Percentiles rank a stretch among this genome's conserved stretches.
Evolutionary conservation across 2,329 filamentous ascomycete species (phyloP).

Genomic region (Elsinoe australis): DNA sequence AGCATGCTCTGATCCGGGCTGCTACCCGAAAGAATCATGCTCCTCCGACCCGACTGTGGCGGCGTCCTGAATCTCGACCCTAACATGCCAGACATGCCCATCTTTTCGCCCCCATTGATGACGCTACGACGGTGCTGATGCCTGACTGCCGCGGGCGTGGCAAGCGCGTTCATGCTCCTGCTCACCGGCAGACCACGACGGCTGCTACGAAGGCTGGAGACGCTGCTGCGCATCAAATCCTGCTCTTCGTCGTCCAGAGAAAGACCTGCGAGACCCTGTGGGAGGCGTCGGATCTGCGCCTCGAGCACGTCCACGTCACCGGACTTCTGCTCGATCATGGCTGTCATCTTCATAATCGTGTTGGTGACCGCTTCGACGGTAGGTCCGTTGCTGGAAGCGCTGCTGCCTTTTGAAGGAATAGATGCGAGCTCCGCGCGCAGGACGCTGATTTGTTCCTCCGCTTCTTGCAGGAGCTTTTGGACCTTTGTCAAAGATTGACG

Average conservation of each 20-base stretch:
- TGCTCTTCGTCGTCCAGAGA: conserved; percentile 28
- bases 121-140: conserved; percentile 23
- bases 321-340: conserved; percentile 83
- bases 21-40: conserved; percentile 23
- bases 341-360: conserved; percentile 87
- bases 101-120: conserved; percentile 28
- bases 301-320: conserved; percentile 88
- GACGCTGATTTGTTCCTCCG: conserved; percentile 71
- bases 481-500: conserved; percentile 67
- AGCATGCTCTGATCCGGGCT: conserved; percentile 23
- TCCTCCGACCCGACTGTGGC: conserved; percentile 25
- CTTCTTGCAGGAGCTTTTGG: conserved; percentile 64
- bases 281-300: conserved; percentile 68
- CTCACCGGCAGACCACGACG: conserved; percentile 24
- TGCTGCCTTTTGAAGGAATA: conserved; percentile 37
- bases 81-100: conserved; percentile 33
- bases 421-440: conserved; percentile 70
- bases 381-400: conserved; percentile 50
- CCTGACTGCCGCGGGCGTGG: conserved; percentile 31
- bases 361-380: conserved; percentile 88
- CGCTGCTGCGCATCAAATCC: conserved; percentile 28
- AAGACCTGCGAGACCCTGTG: conserved; percentile 27
- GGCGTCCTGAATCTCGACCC: conserved; percentile 27
- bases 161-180: conserved; percentile 28
- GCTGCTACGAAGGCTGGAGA: conserved; percentile 25